Base-by-base conservation (phyloP, 2,329 filamentous ascomycete genomes). In the Penicillium sp. region DNA sequence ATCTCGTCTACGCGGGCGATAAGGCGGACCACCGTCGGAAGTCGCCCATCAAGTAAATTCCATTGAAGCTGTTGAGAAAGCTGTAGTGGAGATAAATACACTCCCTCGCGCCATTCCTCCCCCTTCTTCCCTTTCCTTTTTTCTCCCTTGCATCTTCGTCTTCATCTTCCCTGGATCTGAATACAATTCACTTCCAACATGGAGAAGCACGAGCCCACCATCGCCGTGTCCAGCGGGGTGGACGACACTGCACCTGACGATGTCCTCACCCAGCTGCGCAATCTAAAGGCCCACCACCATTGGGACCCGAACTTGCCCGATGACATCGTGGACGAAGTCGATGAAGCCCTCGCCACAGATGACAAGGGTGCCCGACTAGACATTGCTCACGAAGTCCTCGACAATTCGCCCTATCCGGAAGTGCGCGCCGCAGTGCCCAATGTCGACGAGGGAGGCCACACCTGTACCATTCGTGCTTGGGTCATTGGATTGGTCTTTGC, bases 341-440 rank as follows among this genome's bases (percentile, higher is more conserved):
- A 86, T 52, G 76, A 80, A 37, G 83, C 79, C 23, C 75, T 85
- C 39, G 71, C 78, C 34, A 78, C 78, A 2, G 76, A 78, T 52
- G 81, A 84, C 68, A 75, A 78, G 57, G 81, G 80, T 60, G 80
- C 82, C 66, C 81, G 81, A 48, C 69, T 81, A 43, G 78, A 80
- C 52, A 78, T 86, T 58, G 81, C 85, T 61, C 78, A 81, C 59
- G 80, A 82, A 51, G 75, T 85, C 62, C 78, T 86, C 64, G 84
- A 87, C 51, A 84, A 87, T 67, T 87, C 84, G 41, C 85, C 85
- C 2, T 88, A 87, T 63, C 83, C 84, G 30, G 84, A 87, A 72
- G 85, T 87, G 26, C 82, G 85, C 59, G 82, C 84, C 21, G 82
- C 85, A 15, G 85, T 88, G 15, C 76, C 82, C 54, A 87, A 87